Evolutionary conservation across 2,329 filamentous ascomycete species (phyloP).

Genomic region (Penicillium italicum): DNA sequence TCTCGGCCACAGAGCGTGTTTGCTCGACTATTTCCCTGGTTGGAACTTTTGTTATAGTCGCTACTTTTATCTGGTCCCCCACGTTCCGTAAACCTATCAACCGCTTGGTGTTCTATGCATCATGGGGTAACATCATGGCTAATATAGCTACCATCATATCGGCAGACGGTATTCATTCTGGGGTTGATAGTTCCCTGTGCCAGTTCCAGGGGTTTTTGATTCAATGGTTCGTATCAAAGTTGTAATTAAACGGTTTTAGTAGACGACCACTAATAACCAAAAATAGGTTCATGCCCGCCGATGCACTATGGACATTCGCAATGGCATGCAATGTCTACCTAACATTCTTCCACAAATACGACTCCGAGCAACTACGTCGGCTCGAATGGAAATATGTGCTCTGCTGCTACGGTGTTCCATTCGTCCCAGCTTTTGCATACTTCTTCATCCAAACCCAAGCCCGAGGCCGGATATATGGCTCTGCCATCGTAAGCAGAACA

Average conservation of each 20-base stretch:
- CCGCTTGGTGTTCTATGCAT: conserved; percentile 76
- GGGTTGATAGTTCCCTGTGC: conserved; percentile 58
- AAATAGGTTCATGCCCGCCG: conserved; percentile 70
- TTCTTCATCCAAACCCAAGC: conserved; percentile 58
- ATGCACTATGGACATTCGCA: conserved; percentile 71
- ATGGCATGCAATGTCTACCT: conserved; percentile 84
- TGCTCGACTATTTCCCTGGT: conserved; percentile 68
- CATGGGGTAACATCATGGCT: conserved; percentile 73
- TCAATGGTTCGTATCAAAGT: conserved; percentile 64
- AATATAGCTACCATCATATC: conserved; percentile 75
- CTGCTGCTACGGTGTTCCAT: conserved; percentile 69
- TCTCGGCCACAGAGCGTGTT: conserved; percentile 63
- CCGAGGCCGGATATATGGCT: conserved; percentile 64
- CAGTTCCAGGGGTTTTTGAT: conserved; percentile 76
- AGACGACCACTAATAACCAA: conserved; percentile 5
- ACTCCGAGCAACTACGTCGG: conserved; percentile 58
- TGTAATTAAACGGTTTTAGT: background rate
- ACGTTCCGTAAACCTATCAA: conserved; percentile 85
- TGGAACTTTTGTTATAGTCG: conserved; percentile 68
- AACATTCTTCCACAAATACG: conserved; percentile 73
- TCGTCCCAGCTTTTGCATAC: conserved; percentile 64
- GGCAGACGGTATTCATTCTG: conserved; percentile 53
- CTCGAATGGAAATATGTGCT: conserved; percentile 70
- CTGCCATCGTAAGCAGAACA: conserved; percentile 55
- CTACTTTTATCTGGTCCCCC: conserved; percentile 64